These are phyloP conservation scores for Hevea brasiliensis DNA, from an alignment of 345 rosid species.

Conservation along the genomic window DNA sequence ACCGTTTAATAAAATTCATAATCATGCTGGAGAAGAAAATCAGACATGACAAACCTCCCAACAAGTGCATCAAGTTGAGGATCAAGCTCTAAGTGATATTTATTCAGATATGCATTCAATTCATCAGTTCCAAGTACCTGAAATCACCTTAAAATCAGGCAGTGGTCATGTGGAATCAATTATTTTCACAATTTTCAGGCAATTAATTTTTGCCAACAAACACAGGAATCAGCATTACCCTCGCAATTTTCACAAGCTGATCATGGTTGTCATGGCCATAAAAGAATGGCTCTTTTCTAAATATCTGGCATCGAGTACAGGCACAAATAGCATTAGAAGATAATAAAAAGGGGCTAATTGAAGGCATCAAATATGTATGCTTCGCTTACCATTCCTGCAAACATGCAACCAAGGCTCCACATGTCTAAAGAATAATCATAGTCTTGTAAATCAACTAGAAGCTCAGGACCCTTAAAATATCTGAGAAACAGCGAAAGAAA, in stretches of 20 bases:
- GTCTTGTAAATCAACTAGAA: slow-evolving; percentile 90
- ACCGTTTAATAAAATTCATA: neutral
- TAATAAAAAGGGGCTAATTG: neutral
- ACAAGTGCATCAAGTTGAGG: slow-evolving; percentile 77
- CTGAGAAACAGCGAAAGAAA: slow-evolving; percentile 41
- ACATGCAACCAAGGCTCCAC: slow-evolving; percentile 99
- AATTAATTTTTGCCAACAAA: slow-evolving; percentile 1
- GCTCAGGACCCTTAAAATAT: slow-evolving; percentile 97
- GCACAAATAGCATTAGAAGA: neutral
- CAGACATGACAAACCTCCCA: slow-evolving; percentile 55
- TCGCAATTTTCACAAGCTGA: slow-evolving; percentile 92
- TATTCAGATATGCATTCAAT: slow-evolving; percentile 68
- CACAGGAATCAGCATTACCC: slow-evolving; percentile 47
- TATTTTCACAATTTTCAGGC: neutral
- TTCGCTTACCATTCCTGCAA: slow-evolving; percentile 92
- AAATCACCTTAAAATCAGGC: slow-evolving; percentile 16
- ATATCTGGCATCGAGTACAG: slow-evolving; percentile 49
- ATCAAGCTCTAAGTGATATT: slow-evolving; percentile 87
- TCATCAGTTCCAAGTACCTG: slow-evolving; percentile 94
- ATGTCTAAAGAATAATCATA: slow-evolving; percentile 97
- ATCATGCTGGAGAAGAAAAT: neutral
- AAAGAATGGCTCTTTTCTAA: slow-evolving; percentile 95
- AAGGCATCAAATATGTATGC: neutral
- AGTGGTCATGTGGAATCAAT: neutral
- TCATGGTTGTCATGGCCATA: slow-evolving; percentile 98